A percentile compares a stretch with the other conserved stretches of the same genome.
These are phyloP conservation scores for Boehmeria nivea DNA, from an alignment of 306 rosid species.

Conservation along the genomic window DNA sequence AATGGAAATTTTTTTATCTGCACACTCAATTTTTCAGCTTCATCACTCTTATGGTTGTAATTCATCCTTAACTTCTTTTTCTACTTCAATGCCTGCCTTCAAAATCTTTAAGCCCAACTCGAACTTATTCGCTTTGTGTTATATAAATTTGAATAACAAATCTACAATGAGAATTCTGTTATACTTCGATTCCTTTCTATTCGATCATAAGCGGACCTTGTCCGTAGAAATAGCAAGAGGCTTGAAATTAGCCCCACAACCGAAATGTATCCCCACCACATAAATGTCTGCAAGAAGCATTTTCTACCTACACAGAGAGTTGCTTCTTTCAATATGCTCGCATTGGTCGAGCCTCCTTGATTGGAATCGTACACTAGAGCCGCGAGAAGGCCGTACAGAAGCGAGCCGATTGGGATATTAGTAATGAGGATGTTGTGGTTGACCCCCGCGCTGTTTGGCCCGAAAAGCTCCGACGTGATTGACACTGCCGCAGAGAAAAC, in stretches of 20 bases:
- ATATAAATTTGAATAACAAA: no score
- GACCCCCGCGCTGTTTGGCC: constrained; percentile 64
- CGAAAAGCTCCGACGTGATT: constrained; percentile 82
- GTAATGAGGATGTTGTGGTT: constrained; percentile 90
- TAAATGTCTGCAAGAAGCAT: constrained; percentile 62
- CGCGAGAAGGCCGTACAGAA: constrained; percentile 71
- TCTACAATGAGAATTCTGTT: constrained; percentile 6
- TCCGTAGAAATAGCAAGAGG: constrained; percentile 52
- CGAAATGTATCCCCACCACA: constrained; percentile 73
- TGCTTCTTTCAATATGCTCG: constrained; percentile 31
- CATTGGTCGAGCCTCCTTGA: constrained; percentile 14
- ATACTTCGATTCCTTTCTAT: constrained; percentile 32
- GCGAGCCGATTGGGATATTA: constrained; percentile 83
- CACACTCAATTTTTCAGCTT: no score
- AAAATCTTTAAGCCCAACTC: no score
- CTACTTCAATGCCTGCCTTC: no score
- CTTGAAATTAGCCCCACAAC: constrained; percentile 56
- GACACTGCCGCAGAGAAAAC: constrained; percentile 95
- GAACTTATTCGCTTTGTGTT: no score
- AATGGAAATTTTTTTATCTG: no score
- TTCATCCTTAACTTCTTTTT: no score
- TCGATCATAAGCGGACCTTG: constrained; percentile 47
- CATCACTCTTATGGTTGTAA: no score
- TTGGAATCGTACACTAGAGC: constrained; percentile 59
- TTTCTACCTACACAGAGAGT: constrained; percentile 59